These are phyloP conservation scores for Leccinum boreale DNA, from an alignment of 768 basidiomycete species.

Conservation along the genomic window DNA sequence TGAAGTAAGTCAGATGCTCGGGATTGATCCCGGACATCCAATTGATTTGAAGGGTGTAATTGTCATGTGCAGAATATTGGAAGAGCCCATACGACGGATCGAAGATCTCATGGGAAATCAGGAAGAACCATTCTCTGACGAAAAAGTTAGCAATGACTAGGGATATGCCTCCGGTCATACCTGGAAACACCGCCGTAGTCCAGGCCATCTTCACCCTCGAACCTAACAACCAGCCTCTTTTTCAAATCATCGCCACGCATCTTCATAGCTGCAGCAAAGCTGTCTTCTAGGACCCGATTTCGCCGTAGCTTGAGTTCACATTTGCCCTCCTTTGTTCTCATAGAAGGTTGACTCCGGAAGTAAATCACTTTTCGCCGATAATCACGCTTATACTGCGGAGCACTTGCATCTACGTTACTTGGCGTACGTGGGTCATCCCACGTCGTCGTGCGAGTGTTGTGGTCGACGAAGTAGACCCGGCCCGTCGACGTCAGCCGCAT, in stretches of 20 bases:
- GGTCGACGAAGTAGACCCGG: constrained; percentile 90
- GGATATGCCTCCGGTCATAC: constrained; percentile 32
- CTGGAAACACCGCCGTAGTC: constrained; percentile 78
- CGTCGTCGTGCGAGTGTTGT: constrained; percentile 83
- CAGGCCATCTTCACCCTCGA: constrained; percentile 77
- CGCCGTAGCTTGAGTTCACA: constrained; percentile 85
- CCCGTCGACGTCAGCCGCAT: constrained; percentile 86
- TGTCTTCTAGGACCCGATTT: constrained; percentile 80
- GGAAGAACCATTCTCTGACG: constrained; percentile 80
- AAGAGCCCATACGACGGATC: constrained; percentile 81
- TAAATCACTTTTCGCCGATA: constrained; percentile 90
- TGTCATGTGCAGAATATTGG: constrained; percentile 77
- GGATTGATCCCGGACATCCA: constrained; percentile 73
- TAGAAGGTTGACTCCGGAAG: constrained; percentile 87
- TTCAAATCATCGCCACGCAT: constrained; percentile 69
- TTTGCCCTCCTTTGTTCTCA: constrained; percentile 73
- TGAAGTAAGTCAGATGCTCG: constrained; percentile 77
- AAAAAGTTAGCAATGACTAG: constrained; percentile 1
- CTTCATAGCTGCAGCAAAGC: constrained; percentile 82
- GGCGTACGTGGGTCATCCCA: constrained; percentile 94
- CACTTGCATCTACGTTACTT: constrained; percentile 76
- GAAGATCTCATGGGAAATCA: constrained; percentile 80
- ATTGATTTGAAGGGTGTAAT: constrained; percentile 79
- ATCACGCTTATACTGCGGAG: constrained; percentile 95
- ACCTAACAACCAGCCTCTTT: constrained; percentile 67